phyloP scores from a whole-genome alignment of 1,139 yeast genomes.

The Barnettozyma hawaiiensis region DNA sequence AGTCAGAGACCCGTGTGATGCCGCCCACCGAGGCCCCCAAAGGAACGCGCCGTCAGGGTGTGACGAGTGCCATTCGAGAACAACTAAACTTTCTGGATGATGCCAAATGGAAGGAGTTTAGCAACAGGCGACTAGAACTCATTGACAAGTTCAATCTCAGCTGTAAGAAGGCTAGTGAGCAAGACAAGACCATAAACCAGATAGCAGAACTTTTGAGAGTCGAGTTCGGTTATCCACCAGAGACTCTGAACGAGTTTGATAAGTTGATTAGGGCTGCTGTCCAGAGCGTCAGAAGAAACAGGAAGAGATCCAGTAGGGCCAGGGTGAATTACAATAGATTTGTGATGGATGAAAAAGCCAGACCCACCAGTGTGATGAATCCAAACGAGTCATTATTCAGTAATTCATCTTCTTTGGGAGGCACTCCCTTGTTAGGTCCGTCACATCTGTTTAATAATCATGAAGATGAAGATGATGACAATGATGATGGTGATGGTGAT shows the following conservation, averaged over 20 bases:
- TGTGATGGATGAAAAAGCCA: slow-evolving; percentile 9
- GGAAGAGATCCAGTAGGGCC: slow-evolving; percentile 44
- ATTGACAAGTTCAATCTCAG: slow-evolving; percentile 78
- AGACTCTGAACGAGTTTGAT: slow-evolving; percentile 67
- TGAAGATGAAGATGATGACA: neutral
- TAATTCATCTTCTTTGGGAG: neutral
- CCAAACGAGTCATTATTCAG: slow-evolving; percentile 4
- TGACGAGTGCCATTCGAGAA: slow-evolving; percentile 72
- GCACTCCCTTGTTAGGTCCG: neutral
- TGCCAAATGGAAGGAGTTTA: slow-evolving; percentile 79
- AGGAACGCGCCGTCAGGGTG: slow-evolving; percentile 37
- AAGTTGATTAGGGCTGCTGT: slow-evolving; percentile 89
- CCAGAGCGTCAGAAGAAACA: slow-evolving; percentile 67
- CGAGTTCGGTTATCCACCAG: slow-evolving; percentile 67
- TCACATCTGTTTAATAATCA: neutral
- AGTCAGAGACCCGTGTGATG: neutral
- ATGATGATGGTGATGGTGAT: neutral
- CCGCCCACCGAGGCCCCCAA: slow-evolving; percentile 1
- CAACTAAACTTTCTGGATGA: slow-evolving; percentile 77
- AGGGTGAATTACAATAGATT: slow-evolving; percentile 20
- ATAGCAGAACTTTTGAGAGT: slow-evolving; percentile 71
- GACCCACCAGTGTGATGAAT: slow-evolving; percentile 3
- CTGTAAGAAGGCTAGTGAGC: slow-evolving; percentile 84
- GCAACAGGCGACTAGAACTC: slow-evolving; percentile 80
- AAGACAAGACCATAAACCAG: slow-evolving; percentile 68